Evolutionary conservation across 768 basidiomycete genomes (phyloP).

Genomic region (Trametes meyenii): DNA sequence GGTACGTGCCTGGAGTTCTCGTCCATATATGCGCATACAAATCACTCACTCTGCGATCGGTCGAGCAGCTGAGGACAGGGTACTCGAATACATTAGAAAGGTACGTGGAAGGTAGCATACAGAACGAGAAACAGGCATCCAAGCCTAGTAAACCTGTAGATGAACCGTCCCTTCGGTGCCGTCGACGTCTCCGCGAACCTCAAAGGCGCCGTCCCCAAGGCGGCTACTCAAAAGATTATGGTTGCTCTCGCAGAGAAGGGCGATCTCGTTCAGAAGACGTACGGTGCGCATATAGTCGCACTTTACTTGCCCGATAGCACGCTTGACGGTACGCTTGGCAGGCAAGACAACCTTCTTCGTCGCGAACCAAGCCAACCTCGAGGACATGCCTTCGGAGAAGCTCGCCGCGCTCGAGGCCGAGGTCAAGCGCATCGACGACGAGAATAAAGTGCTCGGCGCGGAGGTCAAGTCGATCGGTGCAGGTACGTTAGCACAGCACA

Average conservation of each 20-base stretch:
- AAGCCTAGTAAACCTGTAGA: constrained; percentile 45
- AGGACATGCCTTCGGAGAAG: constrained; percentile 63
- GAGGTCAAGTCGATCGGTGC: constrained; percentile 53
- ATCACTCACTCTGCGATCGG: not conserved
- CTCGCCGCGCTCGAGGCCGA: constrained; percentile 64
- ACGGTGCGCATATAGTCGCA: constrained; percentile 50
- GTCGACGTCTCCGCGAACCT: constrained; percentile 91
- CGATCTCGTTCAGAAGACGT: constrained; percentile 77
- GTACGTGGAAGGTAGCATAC: constrained; percentile 40
- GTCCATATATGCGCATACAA: not conserved
- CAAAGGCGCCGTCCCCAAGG: constrained; percentile 86
- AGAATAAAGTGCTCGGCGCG: constrained; percentile 52
- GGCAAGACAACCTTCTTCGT: constrained; percentile 90
- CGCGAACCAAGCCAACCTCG: constrained; percentile 74
- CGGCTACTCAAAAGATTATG: constrained; percentile 83
- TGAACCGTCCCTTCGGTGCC: constrained; percentile 93
- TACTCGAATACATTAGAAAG: constrained; percentile 79
- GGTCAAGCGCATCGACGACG: constrained; percentile 57
- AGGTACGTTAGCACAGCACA: constrained; percentile 39
- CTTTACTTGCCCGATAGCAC: not conserved
- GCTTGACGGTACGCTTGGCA: constrained; percentile 32
- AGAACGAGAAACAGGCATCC: not conserved
- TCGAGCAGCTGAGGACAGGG: constrained; percentile 65
- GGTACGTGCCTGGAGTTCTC: constrained; percentile 39
- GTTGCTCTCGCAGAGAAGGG: constrained; percentile 83